Percentiles rank a stretch among this genome's conserved stretches.
Evolutionary conservation across 352 stramenopile genomes (phyloP).

Genomic region (Phytophthora podocarpi): DNA sequence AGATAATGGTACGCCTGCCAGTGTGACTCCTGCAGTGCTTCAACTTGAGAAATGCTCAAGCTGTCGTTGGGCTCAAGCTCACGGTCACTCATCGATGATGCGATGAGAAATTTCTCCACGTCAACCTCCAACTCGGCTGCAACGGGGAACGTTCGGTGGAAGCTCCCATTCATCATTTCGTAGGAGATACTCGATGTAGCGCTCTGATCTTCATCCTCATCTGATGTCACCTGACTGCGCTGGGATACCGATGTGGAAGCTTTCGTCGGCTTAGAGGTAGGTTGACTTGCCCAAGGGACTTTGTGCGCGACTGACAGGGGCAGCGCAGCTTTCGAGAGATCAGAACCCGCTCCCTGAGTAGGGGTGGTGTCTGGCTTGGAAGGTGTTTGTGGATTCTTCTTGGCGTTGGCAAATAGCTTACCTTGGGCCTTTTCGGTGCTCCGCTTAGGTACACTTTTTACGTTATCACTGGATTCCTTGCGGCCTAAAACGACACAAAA

Average conservation of each 20-base stretch:
- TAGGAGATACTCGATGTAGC: slow-evolving; percentile 39
- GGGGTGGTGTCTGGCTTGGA: not conserved
- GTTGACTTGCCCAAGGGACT: slow-evolving; percentile 11
- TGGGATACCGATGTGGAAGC: not conserved
- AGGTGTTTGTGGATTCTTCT: slow-evolving; percentile 6
- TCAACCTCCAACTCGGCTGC: slow-evolving; percentile 74
- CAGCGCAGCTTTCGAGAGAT: not conserved
- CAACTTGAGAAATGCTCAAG: slow-evolving; percentile 86
- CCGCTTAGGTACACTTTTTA: not conserved
- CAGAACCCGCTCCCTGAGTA: not conserved
- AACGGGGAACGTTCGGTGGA: slow-evolving; percentile 73
- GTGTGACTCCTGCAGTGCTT: slow-evolving; percentile 83
- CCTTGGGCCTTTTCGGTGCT: slow-evolving; percentile 2
- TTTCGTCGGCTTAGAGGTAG: slow-evolving; percentile 2
- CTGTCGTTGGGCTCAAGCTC: slow-evolving; percentile 50
- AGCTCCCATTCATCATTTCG: slow-evolving; percentile 54
- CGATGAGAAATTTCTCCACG: slow-evolving; percentile 78
- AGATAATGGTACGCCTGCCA: slow-evolving; percentile 82
- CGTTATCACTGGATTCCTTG: slow-evolving; percentile 23
- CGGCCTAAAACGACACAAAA: slow-evolving; percentile 25
- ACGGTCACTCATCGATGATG: slow-evolving; percentile 50
- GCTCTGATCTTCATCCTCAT: slow-evolving; percentile 19
- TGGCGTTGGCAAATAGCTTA: not conserved
- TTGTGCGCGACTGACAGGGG: not conserved
- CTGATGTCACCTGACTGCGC: slow-evolving; percentile 23